These are phyloP conservation scores for Chytridium lagenaria DNA, from an alignment of 371 early-diverging fungal genomes.

Conservation along the genomic window DNA sequence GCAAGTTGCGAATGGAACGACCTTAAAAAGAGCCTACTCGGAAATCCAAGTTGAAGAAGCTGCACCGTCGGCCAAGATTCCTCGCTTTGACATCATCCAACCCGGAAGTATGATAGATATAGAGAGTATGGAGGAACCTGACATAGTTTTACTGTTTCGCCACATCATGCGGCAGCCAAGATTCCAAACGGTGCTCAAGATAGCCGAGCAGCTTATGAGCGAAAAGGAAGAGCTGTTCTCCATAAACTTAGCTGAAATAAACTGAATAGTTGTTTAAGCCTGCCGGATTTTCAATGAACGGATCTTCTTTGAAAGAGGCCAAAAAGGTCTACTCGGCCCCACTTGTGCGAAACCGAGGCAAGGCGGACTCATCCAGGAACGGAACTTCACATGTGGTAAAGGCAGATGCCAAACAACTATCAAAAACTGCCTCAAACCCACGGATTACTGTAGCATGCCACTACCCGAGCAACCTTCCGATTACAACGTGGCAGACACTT, in stretches of 20 bases:
- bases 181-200: not conserved
- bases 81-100: not conserved
- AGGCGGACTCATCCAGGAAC: not conserved
- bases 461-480: not conserved
- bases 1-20: no score
- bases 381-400: not conserved
- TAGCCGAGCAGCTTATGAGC: not conserved
- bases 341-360: not conserved
- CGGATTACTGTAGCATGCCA: not conserved
- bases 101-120: not conserved
- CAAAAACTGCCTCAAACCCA: no score
- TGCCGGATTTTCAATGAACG: not conserved
- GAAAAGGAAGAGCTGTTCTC: slow-evolving; percentile 2
- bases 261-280: not conserved
- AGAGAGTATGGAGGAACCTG: not conserved
- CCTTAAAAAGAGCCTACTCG: no score
- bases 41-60: no score
- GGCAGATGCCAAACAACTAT: not conserved
- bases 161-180: slow-evolving; percentile 14
- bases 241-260: not conserved
- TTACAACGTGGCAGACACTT: not conserved
- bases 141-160: not conserved
- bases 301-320: not conserved
- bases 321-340: slow-evolving; percentile 9
- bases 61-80: not conserved